Conservation (phyloP, 139 green algal genomes). For the Tetradesmus obliquus region DNA sequence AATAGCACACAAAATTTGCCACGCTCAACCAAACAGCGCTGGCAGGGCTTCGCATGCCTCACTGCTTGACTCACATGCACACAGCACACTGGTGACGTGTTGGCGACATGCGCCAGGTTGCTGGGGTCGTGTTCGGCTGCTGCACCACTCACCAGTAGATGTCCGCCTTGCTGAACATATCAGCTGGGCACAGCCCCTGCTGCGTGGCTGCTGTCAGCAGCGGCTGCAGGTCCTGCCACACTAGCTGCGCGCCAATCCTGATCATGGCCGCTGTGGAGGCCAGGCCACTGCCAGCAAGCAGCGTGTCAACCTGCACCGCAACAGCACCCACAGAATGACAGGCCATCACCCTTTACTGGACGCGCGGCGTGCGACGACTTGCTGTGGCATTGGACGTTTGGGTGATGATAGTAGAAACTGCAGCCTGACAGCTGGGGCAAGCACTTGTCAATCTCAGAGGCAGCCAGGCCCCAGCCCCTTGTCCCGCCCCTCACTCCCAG, state of each 20-base stretch:
- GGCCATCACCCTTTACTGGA: background rate
- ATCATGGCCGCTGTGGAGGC: slow-evolving; percentile 53
- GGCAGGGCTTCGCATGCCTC: too few species aligned
- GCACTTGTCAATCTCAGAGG: too few species aligned
- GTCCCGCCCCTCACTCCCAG: too few species aligned
- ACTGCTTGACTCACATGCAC: background rate
- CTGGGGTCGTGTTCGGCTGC: background rate
- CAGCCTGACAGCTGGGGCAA: too few species aligned
- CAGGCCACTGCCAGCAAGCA: slow-evolving; percentile 45
- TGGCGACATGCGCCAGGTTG: background rate
- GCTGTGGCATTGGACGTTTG: too few species aligned
- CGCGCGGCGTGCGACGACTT: too few species aligned
- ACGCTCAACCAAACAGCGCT: too few species aligned
- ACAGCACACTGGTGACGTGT: background rate
- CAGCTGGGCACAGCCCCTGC: slow-evolving; percentile 20
- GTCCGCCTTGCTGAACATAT: slow-evolving; percentile 44
- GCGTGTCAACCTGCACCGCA: slow-evolving; percentile 38
- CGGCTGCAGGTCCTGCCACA: slow-evolving; percentile 57
- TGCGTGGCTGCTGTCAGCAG: slow-evolving; percentile 45
- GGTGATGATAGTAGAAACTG: too few species aligned
- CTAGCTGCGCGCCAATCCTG: slow-evolving; percentile 44
- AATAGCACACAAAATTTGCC: too few species aligned
- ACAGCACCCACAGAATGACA: background rate
- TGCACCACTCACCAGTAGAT: slow-evolving; percentile 49
- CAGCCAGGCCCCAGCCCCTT: too few species aligned